These are phyloP conservation scores for Solanum infundibuliforme DNA, from an alignment of 257 asterid genomes.

Conservation along the genomic window DNA sequence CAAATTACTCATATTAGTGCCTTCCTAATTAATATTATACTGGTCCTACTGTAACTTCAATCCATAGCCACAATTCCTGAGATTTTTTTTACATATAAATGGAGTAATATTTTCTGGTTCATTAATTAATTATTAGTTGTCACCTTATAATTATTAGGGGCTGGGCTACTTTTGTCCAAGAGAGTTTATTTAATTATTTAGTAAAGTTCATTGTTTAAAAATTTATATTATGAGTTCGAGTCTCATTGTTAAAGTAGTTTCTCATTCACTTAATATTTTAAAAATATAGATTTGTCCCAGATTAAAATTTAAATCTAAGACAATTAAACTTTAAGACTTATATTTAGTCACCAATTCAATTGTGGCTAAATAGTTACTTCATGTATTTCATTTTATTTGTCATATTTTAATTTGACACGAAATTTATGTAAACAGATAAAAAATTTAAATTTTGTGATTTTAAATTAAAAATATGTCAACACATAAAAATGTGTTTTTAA, in stretches of 20 bases:
- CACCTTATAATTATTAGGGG: not conserved
- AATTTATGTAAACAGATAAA: too few species aligned
- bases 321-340: not conserved
- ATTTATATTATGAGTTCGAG: not conserved
- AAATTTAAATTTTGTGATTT: too few species aligned
- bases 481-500: too few species aligned
- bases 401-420: not conserved
- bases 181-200: not conserved
- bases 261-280: not conserved
- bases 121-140: not conserved
- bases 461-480: too few species aligned
- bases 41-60: not conserved
- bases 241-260: not conserved
- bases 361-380: not conserved
- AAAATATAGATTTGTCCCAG: not conserved
- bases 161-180: not conserved
- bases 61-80: not conserved
- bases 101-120: not conserved
- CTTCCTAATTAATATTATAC: not conserved
- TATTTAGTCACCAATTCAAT: not conserved
- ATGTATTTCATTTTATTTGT: too few species aligned
- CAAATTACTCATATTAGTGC: not conserved
- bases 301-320: not conserved
- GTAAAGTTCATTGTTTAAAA: not conserved
- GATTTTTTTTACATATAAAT: not conserved